phyloP scores from a whole-genome alignment of 768 basidiomycete species.

The Gelatoporia subvermispora region DNA sequence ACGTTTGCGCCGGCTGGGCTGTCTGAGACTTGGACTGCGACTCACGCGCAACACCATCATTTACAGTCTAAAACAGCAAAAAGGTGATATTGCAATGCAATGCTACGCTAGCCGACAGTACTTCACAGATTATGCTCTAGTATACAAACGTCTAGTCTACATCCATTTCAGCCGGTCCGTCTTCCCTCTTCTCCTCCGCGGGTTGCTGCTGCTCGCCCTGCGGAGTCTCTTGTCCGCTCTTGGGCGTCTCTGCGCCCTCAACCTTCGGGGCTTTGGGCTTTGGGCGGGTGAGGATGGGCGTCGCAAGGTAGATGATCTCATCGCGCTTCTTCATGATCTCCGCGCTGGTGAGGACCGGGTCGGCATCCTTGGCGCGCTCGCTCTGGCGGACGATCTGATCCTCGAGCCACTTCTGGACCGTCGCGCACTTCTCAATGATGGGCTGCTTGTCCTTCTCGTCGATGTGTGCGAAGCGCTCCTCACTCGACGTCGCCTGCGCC shows the following conservation, averaged over 20 bases:
- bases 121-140: no score
- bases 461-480: conserved; percentile 89
- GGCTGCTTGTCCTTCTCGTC: conserved; percentile 81
- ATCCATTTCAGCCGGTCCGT: conserved; percentile 77
- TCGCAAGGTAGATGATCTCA: conserved; percentile 85
- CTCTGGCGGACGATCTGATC: conserved; percentile 84
- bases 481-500: conserved; percentile 71
- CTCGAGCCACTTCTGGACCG: conserved; percentile 91
- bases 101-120: no score
- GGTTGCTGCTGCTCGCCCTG: conserved; percentile 6
- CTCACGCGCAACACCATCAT: no score
- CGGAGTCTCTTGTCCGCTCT: conserved; percentile 24
- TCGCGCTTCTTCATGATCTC: conserved; percentile 92
- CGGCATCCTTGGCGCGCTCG: conserved; percentile 85
- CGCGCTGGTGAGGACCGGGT: conserved; percentile 73
- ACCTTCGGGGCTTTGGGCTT: conserved; percentile 82
- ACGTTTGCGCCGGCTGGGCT: no score
- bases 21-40: no score
- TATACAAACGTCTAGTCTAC: conserved; percentile 50
- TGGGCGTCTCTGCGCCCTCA: conserved; percentile 51
- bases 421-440: conserved; percentile 87
- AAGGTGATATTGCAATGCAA: no score
- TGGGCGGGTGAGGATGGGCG: conserved; percentile 85
- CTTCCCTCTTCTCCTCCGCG: conserved; percentile 28
- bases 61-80: no score